Percentiles rank a stretch among this genome's conserved stretches.
These are phyloP conservation scores for Forsythia viridissima DNA, from an alignment of 257 asterid genomes.

Conservation along the genomic window DNA sequence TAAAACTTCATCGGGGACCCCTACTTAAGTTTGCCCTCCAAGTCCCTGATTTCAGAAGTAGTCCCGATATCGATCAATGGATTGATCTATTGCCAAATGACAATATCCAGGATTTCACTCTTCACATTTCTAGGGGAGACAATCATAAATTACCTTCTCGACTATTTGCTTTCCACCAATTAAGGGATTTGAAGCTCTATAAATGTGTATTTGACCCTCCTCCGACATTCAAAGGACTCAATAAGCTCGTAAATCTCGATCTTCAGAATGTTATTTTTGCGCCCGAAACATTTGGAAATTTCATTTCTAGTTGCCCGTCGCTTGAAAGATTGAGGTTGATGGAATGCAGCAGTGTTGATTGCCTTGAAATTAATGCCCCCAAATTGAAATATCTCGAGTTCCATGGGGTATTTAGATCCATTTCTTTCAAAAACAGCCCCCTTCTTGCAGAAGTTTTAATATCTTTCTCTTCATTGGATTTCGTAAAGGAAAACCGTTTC, in stretches of 20 bases:
- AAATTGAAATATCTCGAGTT: slow-evolving; percentile 28
- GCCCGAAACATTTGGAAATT: slow-evolving; percentile 11
- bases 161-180: slow-evolving; percentile 39
- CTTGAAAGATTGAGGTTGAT: slow-evolving; percentile 21
- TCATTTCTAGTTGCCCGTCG: slow-evolving; percentile 23
- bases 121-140: slow-evolving; percentile 49
- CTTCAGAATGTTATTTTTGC: slow-evolving; percentile 10
- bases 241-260: slow-evolving; percentile 19
- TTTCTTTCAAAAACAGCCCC: slow-evolving; percentile 21
- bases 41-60: slow-evolving; percentile 47
- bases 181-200: slow-evolving; percentile 46
- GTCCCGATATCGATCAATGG: slow-evolving; percentile 47
- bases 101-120: slow-evolving; percentile 48
- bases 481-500: slow-evolving; percentile 1
- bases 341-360: slow-evolving; percentile 25
- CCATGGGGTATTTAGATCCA: slow-evolving; percentile 14
- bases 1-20: slow-evolving; percentile 47
- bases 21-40: slow-evolving; percentile 46
- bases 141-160: slow-evolving; percentile 42
- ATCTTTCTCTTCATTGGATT: not conserved
- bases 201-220: slow-evolving; percentile 47
- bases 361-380: slow-evolving; percentile 36
- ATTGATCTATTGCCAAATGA: slow-evolving; percentile 40
- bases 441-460: slow-evolving; percentile 27
- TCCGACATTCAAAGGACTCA: slow-evolving; percentile 19